A percentile compares a stretch with the other conserved stretches of the same genome.
Evolutionary conservation across 257 asterid species (phyloP).

Genomic region (Scutellaria minor): DNA sequence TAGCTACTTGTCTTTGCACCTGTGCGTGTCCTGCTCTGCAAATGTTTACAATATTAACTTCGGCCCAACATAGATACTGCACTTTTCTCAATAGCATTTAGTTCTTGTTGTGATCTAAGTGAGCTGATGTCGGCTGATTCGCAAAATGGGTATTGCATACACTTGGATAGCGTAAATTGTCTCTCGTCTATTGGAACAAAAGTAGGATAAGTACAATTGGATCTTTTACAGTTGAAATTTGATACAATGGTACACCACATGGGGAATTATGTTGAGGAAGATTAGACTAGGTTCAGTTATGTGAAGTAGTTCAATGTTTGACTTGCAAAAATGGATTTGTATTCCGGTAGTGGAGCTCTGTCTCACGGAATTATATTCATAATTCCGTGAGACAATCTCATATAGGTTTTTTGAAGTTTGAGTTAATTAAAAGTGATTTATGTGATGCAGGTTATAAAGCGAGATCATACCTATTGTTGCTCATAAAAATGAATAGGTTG

Average conservation of each 20-base stretch:
- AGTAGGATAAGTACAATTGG: background rate
- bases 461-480: conserved; percentile 73
- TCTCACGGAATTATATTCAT: too few relatives aligned
- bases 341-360: too few relatives aligned
- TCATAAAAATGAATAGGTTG: conserved; percentile 62
- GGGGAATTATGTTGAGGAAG: background rate
- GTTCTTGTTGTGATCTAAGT: too few relatives aligned
- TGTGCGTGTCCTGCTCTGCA: conserved; percentile 4
- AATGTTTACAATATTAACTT: background rate
- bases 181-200: background rate
- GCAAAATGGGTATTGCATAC: too few relatives aligned
- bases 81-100: background rate
- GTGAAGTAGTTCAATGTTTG: too few relatives aligned
- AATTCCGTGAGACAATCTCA: too few relatives aligned
- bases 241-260: background rate
- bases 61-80: background rate
- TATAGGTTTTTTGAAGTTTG: too few relatives aligned
- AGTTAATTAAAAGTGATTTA: background rate
- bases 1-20: conserved; percentile 3
- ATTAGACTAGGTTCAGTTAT: background rate
- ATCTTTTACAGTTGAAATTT: background rate
- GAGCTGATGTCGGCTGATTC: too few relatives aligned
- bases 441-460: conserved; percentile 73
- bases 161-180: background rate
- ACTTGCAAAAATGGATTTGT: too few relatives aligned